phyloP scores from a whole-genome alignment of 2,329 filamentous ascomycete species.

The Zymoseptoria tritici region DNA sequence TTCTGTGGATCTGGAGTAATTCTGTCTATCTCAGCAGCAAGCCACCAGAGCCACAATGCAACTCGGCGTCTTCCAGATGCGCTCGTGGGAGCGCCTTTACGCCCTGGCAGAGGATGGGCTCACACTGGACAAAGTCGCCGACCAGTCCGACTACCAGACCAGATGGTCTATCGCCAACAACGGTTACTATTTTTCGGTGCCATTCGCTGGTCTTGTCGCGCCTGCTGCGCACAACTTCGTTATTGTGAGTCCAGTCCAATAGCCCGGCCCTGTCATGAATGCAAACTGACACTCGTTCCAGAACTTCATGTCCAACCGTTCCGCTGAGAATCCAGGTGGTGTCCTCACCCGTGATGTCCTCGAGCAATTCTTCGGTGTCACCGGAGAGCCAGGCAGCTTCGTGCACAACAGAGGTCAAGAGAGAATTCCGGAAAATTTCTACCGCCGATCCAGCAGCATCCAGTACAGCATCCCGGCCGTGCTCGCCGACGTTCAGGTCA shows the following conservation, averaged over 20 bases:
- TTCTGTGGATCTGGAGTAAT: too few relatives aligned
- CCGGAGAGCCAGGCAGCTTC: constrained; percentile 1
- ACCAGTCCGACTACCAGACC: background rate
- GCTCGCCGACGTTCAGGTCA: constrained; percentile 1
- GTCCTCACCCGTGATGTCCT: constrained; percentile 16
- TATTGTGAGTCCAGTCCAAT: constrained; percentile 1
- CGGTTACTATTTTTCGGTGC: constrained; percentile 25
- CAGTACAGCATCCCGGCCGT: constrained; percentile 6
- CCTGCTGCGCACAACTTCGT: constrained; percentile 15
- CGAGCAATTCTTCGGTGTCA: constrained; percentile 16
- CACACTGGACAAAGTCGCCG: constrained; percentile 10
- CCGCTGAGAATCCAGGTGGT: constrained; percentile 14
- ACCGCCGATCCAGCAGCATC: constrained; percentile 1
- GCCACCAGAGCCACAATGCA: too few relatives aligned
- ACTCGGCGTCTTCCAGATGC: constrained; percentile 8
- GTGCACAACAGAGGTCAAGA: constrained; percentile 1
- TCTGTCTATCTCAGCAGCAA: too few relatives aligned
- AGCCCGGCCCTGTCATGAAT: background rate
- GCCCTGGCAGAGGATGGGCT: constrained; percentile 4
- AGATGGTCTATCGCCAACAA: constrained; percentile 20
- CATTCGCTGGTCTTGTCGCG: constrained; percentile 11
- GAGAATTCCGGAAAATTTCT: constrained; percentile 14
- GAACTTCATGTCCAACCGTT: constrained; percentile 22
- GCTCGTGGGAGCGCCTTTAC: constrained; percentile 11
- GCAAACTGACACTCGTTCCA: background rate